phyloP scores from a whole-genome alignment of 2,329 filamentous ascomycete species.

The Aspergillus terreus region DNA sequence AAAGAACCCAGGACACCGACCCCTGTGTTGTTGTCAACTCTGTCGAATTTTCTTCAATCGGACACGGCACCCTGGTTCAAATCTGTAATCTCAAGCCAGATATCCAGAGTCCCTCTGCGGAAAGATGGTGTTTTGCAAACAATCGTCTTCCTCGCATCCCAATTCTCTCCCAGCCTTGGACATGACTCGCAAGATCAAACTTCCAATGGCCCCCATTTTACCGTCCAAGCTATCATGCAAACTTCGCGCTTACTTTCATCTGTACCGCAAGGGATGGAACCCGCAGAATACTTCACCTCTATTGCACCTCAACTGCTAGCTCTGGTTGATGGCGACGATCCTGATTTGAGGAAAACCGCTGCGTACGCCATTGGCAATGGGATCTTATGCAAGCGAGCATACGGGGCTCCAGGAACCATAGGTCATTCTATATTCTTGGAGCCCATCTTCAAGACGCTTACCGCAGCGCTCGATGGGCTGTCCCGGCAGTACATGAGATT shows the following conservation, averaged over 20 bases:
- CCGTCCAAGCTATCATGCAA: conserved; percentile 44
- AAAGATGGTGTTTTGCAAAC: conserved; percentile 40
- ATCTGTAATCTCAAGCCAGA: conserved; percentile 29
- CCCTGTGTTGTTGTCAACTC: conserved; percentile 29
- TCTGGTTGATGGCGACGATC: conserved; percentile 38
- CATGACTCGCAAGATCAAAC: conserved; percentile 26
- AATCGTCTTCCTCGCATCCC: conserved; percentile 40
- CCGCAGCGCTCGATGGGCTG: conserved; percentile 25
- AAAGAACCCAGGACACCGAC: conserved; percentile 32
- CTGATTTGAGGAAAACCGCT: conserved; percentile 38
- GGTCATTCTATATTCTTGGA: conserved; percentile 41
- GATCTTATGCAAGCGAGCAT: conserved; percentile 38
- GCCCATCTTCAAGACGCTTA: conserved; percentile 37
- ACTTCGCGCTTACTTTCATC: conserved; percentile 40
- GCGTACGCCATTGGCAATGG: conserved; percentile 43
- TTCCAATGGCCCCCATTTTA: conserved; percentile 37
- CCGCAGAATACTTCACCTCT: conserved; percentile 33
- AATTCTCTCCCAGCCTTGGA: conserved; percentile 39
- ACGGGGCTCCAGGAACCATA: conserved; percentile 37
- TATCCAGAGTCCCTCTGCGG: conserved; percentile 39
- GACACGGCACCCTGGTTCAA: conserved; percentile 39
- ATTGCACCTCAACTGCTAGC: conserved; percentile 39
- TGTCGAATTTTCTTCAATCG: conserved; percentile 37
- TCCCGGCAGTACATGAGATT: conserved; percentile 26
- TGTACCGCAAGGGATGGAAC: conserved; percentile 36